Conservation (phyloP, 441 rosid genomes). For the Populus hybrid region DNA sequence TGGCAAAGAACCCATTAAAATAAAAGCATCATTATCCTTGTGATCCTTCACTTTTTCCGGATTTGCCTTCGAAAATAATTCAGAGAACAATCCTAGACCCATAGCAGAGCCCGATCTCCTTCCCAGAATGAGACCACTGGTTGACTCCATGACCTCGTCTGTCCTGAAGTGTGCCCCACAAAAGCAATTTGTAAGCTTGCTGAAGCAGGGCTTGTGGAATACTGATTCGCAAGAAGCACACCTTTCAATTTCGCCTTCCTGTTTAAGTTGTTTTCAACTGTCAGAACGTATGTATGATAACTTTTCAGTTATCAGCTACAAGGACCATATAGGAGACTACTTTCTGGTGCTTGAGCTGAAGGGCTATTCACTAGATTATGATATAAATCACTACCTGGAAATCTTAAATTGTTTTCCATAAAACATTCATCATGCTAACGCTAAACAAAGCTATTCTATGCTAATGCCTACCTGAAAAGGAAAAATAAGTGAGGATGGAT, state of each 20-base stretch:
- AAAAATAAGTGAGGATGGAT: constrained; percentile 90
- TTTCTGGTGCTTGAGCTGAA: background rate
- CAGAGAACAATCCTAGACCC: constrained; percentile 51
- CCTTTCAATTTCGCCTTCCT: constrained; percentile 75
- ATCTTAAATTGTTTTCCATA: background rate
- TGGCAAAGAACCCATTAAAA: constrained; percentile 80
- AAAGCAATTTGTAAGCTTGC: constrained; percentile 56
- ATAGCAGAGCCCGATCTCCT: constrained; percentile 44
- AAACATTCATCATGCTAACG: background rate
- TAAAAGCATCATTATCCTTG: constrained; percentile 47
- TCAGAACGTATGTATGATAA: constrained; percentile 18
- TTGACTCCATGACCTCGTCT: constrained; percentile 22
- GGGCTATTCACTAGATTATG: background rate
- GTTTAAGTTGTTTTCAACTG: constrained; percentile 24
- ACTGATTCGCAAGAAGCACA: constrained; percentile 64
- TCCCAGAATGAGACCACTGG: constrained; percentile 32
- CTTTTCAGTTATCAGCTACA: background rate
- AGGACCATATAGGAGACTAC: background rate
- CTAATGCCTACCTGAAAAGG: constrained; percentile 76
- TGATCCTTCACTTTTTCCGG: constrained; percentile 30
- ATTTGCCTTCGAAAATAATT: constrained; percentile 61
- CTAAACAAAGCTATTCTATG: background rate
- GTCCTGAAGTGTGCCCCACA: constrained; percentile 53
- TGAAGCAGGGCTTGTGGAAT: constrained; percentile 79
- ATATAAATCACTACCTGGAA: background rate